Evolutionary conservation across 768 basidiomycete genomes (phyloP), one percentile per base, ranked within the genome.

Genomic region (Pisolithus microcarpus): DNA sequence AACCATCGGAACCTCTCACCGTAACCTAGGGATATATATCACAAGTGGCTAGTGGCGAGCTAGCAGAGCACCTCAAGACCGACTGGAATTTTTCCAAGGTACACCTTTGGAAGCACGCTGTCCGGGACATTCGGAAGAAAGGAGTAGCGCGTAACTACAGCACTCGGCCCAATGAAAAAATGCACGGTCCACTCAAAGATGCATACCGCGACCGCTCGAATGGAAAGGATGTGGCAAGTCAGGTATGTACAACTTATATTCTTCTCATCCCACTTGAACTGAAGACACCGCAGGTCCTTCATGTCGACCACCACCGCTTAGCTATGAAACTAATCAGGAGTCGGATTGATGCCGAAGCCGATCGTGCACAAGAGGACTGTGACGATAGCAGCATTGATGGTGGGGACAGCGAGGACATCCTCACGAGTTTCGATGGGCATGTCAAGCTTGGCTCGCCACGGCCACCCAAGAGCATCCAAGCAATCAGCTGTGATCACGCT

Each of bases 21-120:
- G 7, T 2, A 43, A 37, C 44, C 31, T 42, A 53, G 31, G 26
- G 16, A 1, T 40, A 39, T 18, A 34, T 49, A 34, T 43, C 48
- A 10, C 8, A 43, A 0, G 37, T 30, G 28, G 3, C 28, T 30
- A 30, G 28, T 30, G 6, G 28, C 8, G 6, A 30, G 8, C 28
- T 30, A 30, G 28, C 28, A 30, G 28, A 30, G 28, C 28, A 49
- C 7, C 2, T n/a, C n/a, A 49, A 39, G 9, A 57, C 55, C 65
- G 67, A 53, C n/a, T 69, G 65, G 63, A 57, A 67, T 23, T 70
- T 69, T 28, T 66, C 65, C 0, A 72, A 72, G 51, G 38, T 56
- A 0, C 71, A 73, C 34, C 52, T 53, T 2, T 61, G 67, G 18
- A 21, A 48, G 9, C 70, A 74, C 52, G 38, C 65, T 1, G 66